Evolutionary conservation across 257 asterid genomes (phyloP), one percentile per base, ranked within the genome.

Genomic region (Solanum sejunctum): DNA sequence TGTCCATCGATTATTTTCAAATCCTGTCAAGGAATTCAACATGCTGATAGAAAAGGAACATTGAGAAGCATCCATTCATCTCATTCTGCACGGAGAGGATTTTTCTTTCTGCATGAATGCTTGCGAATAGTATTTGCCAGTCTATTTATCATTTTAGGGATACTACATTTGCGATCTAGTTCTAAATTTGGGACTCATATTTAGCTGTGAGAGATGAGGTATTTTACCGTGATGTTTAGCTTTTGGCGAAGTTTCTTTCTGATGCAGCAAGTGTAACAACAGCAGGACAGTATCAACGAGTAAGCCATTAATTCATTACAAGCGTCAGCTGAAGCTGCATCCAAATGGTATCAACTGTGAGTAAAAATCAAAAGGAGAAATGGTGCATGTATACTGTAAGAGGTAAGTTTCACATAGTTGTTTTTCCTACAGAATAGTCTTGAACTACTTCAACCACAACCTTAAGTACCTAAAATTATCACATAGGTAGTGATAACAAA

Each of bases 241-340:
- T 32, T 79, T 84, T 88, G 91, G 26, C 98, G 92, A 36, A 95
- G 98, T 88, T 93, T 93, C 87, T 84, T 86, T 88, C 97, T 92
- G 86, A 93, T 88, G 91, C 98, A 95, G 88, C 97, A 93, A 77
- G 98, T 95, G 82, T 95, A 93, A 90, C 98, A 95, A 85, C 98
- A 95, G 92, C 98, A 93, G 81, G 97, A 93, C 57, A 95, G 69
- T 91, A 93, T 86, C 80, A 95, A 90, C 36, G 98, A 93, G 88
- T 93, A 93, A 66, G 98, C 98, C 97, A 95, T 89, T 86, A 95
- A 88, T 88, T 95, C 98, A 79, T 93, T 95, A 87, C 98, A 95
- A 66, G 94, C 90, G 78, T 92, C 98, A 12, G 91, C 92, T 28
- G 98, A 87, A 87, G 98, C 98, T 95, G 97, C 92, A 87, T 69